A percentile compares a stretch with the other conserved stretches of the same genome.
These are phyloP conservation scores for Hyphodiscus sp. DNA, from an alignment of 2,329 filamentous ascomycete species.

Conservation along the genomic window DNA sequence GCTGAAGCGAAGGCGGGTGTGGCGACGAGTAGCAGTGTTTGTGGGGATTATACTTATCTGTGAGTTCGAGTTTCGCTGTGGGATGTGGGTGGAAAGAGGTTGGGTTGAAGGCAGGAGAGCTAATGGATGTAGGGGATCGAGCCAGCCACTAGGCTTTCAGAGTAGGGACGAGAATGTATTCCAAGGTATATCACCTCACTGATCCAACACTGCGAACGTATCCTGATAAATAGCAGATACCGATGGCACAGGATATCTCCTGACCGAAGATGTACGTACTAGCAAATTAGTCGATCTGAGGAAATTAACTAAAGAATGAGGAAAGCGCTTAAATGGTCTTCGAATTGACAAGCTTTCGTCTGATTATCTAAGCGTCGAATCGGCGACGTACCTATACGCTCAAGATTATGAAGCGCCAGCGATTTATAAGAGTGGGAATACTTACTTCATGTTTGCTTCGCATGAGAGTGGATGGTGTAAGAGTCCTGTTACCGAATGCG, in stretches of 20 bases:
- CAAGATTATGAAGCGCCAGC: conserved; percentile 57
- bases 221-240: conserved; percentile 41
- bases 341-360: conserved; percentile 50
- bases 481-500: conserved; percentile 7
- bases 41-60: conserved; percentile 51
- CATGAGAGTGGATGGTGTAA: conserved; percentile 40
- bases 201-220: too few relatives aligned
- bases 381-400: conserved; percentile 42
- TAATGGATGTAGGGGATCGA: conserved; percentile 16
- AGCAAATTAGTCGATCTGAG: conserved; percentile 34
- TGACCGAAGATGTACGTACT: conserved; percentile 53
- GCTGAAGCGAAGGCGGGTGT: conserved; percentile 59
- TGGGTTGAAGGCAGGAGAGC: neutral
- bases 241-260: conserved; percentile 52
- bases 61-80: conserved; percentile 11
- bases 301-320: conserved; percentile 22
- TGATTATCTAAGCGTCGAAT: conserved; percentile 48
- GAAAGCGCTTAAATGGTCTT: conserved; percentile 48
- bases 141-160: conserved; percentile 29
- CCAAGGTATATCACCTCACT: conserved; percentile 15
- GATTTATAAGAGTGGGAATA: conserved; percentile 50
- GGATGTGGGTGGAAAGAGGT: neutral
- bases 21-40: conserved; percentile 51
- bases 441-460: conserved; percentile 61
- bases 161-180: conserved; percentile 29